Conservation (phyloP, 192 early-diverging fungal species). For the Linnemannia zychae region DNA sequence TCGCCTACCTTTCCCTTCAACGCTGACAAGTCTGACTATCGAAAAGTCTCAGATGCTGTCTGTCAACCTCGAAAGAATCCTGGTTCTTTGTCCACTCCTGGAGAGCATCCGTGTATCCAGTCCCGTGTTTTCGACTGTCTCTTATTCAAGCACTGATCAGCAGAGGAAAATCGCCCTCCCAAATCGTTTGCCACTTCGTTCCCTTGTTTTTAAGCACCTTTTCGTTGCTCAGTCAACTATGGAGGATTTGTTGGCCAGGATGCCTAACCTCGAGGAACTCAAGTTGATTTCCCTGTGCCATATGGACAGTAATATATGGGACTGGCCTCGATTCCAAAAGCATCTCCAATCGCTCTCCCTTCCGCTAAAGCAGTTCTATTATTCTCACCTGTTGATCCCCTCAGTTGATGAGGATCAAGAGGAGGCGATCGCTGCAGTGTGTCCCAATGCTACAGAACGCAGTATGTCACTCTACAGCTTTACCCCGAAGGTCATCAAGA, state of each 20-base stretch:
- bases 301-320: neutral
- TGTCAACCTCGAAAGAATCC: neutral
- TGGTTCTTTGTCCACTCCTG: neutral
- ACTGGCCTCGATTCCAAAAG: neutral
- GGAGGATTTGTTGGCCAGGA: neutral
- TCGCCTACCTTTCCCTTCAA: neutral
- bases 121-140: neutral
- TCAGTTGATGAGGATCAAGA: neutral
- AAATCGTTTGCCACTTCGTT: neutral
- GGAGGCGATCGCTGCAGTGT: neutral
- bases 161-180: neutral
- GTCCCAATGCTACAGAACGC: neutral
- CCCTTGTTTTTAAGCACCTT: neutral
- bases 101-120: neutral
- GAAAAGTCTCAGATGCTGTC: neutral
- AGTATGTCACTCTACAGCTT: neutral
- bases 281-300: neutral
- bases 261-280: neutral
- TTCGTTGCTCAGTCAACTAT: neutral
- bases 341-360: neutral
- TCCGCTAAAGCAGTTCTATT: neutral
- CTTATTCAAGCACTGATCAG: neutral
- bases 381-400: neutral
- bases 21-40: neutral
- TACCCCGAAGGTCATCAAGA: neutral